Conservation (phyloP, 1,139 yeast species). For the Dujonia santamariae region DNA sequence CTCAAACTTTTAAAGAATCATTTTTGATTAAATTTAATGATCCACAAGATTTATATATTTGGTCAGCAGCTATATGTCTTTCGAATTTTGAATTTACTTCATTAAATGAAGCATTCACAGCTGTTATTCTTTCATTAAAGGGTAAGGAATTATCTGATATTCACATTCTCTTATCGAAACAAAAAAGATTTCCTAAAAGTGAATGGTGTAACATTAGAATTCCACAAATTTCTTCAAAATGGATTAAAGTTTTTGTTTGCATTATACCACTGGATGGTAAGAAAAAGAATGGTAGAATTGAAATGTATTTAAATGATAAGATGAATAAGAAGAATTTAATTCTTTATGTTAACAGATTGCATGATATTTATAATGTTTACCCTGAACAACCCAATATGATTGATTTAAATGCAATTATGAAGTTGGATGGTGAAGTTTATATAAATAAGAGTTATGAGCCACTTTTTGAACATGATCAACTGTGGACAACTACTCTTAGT, state of each 20-base stretch:
- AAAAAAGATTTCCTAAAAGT: slow-evolving; percentile 40
- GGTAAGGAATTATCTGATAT: slow-evolving; percentile 54
- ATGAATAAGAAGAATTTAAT: slow-evolving; percentile 44
- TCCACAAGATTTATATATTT: slow-evolving; percentile 31
- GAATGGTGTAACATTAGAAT: slow-evolving; percentile 59
- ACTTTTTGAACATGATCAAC: slow-evolving; percentile 17
- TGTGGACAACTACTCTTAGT: not conserved
- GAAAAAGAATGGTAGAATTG: slow-evolving; percentile 43
- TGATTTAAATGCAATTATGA: slow-evolving; percentile 51
- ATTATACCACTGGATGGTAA: slow-evolving; percentile 41
- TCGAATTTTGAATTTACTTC: slow-evolving; percentile 50
- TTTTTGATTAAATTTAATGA: slow-evolving; percentile 32
- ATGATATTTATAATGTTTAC: slow-evolving; percentile 47
- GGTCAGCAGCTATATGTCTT: slow-evolving; percentile 47
- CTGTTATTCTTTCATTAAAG: slow-evolving; percentile 52
- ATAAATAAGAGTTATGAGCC: slow-evolving; percentile 41
- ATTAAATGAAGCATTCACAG: slow-evolving; percentile 55
- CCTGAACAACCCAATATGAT: slow-evolving; percentile 54
- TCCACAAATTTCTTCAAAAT: slow-evolving; percentile 53
- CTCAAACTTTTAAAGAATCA: slow-evolving; percentile 36
- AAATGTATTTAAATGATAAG: slow-evolving; percentile 44
- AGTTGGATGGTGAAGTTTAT: slow-evolving; percentile 47
- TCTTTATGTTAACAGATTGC: slow-evolving; percentile 41
- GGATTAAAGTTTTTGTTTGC: slow-evolving; percentile 51
- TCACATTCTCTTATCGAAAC: slow-evolving; percentile 47